Base-by-base conservation (phyloP, 768 basidiomycete species). In the Coprinellus micaceus region DNA sequence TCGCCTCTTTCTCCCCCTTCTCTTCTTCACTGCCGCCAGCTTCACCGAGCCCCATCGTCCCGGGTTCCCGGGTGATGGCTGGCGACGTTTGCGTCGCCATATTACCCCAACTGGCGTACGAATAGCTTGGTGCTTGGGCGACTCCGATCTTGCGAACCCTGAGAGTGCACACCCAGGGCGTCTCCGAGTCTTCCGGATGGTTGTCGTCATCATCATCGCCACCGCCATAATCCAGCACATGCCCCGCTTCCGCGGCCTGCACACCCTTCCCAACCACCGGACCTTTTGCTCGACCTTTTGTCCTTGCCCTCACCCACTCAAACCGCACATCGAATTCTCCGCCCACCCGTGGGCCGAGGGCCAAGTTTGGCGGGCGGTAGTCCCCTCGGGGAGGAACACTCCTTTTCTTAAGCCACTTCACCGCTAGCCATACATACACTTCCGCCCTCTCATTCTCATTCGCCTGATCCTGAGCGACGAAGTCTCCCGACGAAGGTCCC, bases 121-220 rank as follows among this genome's bases (percentile, higher is more conserved):
- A 48, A 24, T 30, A 44, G 6, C 29, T 36, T 19, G 53, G 48
- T 22, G 26, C 29, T 15, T 54, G 25, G 22, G 21, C 39, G 26
- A n/a, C 7, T 9, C 62, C 69, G 29, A 77, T 66, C 22, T 81
- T 73, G 21, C 85, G 81, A 30, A 88, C 74, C 58, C 85, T 82
- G 60, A 94, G 77, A 19, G 83, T 84, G 66, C 95, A 98, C 45
- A 87, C 85, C 94, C 94, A 98, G 0, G 96, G 94, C 24, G 93
- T 94, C 70, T 98, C 95, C 43, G 91, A 92, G 65, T 98, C 96
- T 67, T 98, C 95, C 0, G 94, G 90, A 61, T 98, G 95, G 58
- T 89, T 93, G 45, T 94, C 93, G 15, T 89, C 86, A 0, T 79
- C 91, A 1, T 81, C 79, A 45, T 85, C 84, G n/a, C n/a, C n/a